phyloP scores from a whole-genome alignment of 495 filamentous ascomycete genomes.

The Cudoniella acicularis region DNA sequence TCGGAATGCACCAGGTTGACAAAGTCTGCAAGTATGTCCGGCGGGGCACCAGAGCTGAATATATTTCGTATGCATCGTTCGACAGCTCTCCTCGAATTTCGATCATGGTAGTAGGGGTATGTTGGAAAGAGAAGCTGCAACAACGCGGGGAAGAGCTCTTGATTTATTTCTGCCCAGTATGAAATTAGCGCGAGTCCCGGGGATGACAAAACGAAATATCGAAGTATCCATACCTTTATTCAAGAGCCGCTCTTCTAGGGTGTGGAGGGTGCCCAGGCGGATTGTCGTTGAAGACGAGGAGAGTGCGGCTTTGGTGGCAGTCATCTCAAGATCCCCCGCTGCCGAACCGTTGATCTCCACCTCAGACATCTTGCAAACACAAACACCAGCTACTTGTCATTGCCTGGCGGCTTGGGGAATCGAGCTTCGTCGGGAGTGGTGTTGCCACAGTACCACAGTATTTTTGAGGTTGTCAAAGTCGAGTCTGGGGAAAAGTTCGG shows the following conservation, averaged over 20 bases:
- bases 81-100: conserved; percentile 74
- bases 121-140: conserved; percentile 76
- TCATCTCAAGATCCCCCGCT: conserved; percentile 17
- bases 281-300: conserved; percentile 46
- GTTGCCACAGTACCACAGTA: background rate
- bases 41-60: conserved; percentile 45
- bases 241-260: conserved; percentile 43
- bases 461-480: background rate
- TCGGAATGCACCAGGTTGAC: conserved; percentile 58
- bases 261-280: conserved; percentile 39
- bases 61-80: conserved; percentile 69
- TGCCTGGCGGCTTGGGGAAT: background rate
- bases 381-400: conserved; percentile 20
- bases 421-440: background rate
- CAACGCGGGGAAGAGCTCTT: conserved; percentile 32
- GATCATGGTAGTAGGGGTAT: conserved; percentile 82
- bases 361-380: conserved; percentile 25
- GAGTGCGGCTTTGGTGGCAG: conserved; percentile 31
- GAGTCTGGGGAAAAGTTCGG: background rate
- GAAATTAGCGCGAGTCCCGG: background rate
- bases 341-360: conserved; percentile 25
- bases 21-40: conserved; percentile 56
- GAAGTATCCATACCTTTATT: conserved; percentile 36
- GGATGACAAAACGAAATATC: background rate
- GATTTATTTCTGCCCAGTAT: conserved; percentile 17